Percentiles rank a stretch among this genome's conserved stretches.
These are phyloP conservation scores for Erysimum cheiranthoides DNA, from an alignment of 345 rosid genomes.

Conservation along the genomic window DNA sequence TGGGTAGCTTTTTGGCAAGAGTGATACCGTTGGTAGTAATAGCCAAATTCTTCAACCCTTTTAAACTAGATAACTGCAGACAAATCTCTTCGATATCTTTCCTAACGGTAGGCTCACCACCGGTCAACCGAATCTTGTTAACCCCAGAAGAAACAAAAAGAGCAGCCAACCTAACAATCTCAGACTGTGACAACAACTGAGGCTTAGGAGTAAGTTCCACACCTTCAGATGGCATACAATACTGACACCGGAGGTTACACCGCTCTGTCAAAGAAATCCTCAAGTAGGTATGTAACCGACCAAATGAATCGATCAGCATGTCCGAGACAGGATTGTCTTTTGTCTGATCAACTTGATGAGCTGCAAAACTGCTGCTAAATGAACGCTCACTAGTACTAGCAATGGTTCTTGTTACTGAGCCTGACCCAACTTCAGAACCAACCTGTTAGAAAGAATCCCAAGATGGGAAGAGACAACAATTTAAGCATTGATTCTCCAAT, in stretches of 20 bases:
- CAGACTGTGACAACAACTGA: slow-evolving; percentile 61
- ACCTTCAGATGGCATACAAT: slow-evolving; percentile 95
- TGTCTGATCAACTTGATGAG: slow-evolving; percentile 47
- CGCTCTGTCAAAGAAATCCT: slow-evolving; percentile 93
- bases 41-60: slow-evolving; percentile 82
- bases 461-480: slow-evolving; percentile 9
- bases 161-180: slow-evolving; percentile 72
- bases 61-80: slow-evolving; percentile 64
- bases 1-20: slow-evolving; percentile 83
- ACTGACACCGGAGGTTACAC: slow-evolving; percentile 93
- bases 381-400: slow-evolving; percentile 38
- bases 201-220: slow-evolving; percentile 81
- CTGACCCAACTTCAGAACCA: slow-evolving; percentile 39
- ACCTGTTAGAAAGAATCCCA: slow-evolving; percentile 40
- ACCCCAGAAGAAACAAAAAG: slow-evolving; percentile 88
- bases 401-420: slow-evolving; percentile 33
- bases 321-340: slow-evolving; percentile 62
- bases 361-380: slow-evolving; percentile 28
- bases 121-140: slow-evolving; percentile 87
- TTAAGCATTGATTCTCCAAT: slow-evolving; percentile 19
- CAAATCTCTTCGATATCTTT: slow-evolving; percentile 85
- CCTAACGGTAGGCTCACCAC: slow-evolving; percentile 93
- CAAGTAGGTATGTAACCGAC: slow-evolving; percentile 86
- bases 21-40: slow-evolving; percentile 90
- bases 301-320: slow-evolving; percentile 87